These are phyloP conservation scores for Albifimbria verrucaria DNA, from an alignment of 2,329 filamentous ascomycete species.

Conservation along the genomic window DNA sequence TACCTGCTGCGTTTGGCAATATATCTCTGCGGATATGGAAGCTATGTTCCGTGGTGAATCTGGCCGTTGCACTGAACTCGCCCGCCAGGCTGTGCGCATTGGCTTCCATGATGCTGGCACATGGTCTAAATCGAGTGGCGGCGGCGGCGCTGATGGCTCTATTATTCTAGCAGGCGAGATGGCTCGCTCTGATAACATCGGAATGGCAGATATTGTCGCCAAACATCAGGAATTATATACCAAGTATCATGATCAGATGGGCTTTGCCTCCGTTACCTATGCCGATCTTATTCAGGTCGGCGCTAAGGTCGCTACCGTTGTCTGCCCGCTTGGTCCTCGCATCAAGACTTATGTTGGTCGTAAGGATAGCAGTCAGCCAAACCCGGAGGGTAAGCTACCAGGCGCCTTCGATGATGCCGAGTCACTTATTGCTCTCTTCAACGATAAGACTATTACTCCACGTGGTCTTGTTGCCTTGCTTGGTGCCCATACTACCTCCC, in stretches of 20 bases:
- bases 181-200: slow-evolving; percentile 37
- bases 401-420: slow-evolving; percentile 35
- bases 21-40: slow-evolving; percentile 33
- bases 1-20: slow-evolving; percentile 39
- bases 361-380: slow-evolving; percentile 34
- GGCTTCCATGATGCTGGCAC: slow-evolving; percentile 43
- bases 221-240: slow-evolving; percentile 39
- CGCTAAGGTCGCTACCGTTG: slow-evolving; percentile 43
- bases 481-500: slow-evolving; percentile 48
- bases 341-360: slow-evolving; percentile 48
- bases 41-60: slow-evolving; percentile 27
- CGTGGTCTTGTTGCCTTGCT: slow-evolving; percentile 48
- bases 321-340: slow-evolving; percentile 39
- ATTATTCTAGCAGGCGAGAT: slow-evolving; percentile 33
- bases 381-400: slow-evolving; percentile 40
- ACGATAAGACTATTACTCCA: slow-evolving; percentile 47
- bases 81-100: slow-evolving; percentile 37
- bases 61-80: slow-evolving; percentile 35
- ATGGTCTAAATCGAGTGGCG: slow-evolving; percentile 28
- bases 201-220: slow-evolving; percentile 32
- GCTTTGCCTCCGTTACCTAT: too few species aligned
- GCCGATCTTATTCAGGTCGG: slow-evolving; percentile 53
- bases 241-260: slow-evolving; percentile 36
- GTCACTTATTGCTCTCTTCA: slow-evolving; percentile 42
- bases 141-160: slow-evolving; percentile 42